Conservation (phyloP, 148 eudicot genomes). For the Hydrangea macrophylla region DNA sequence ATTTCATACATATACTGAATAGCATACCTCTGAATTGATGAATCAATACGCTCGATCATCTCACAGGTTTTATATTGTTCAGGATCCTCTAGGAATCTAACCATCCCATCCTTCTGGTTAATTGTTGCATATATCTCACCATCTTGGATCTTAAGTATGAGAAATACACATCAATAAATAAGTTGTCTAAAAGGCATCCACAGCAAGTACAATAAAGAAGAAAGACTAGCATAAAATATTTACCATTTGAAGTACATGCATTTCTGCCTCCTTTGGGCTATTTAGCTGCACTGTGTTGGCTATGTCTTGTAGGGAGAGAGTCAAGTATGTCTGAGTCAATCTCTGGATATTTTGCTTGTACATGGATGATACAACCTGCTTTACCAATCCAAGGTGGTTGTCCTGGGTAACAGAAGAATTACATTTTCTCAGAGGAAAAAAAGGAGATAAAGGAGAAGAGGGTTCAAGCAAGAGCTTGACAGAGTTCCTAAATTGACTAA, state of each 20-base stretch:
- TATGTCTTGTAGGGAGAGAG: conserved; percentile 88
- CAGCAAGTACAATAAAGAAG: neutral
- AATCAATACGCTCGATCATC: conserved; percentile 84
- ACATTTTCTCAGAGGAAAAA: neutral
- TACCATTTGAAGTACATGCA: conserved; percentile 98
- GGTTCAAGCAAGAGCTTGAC: neutral
- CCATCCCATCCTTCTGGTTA: conserved; percentile 99
- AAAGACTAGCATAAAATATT: neutral
- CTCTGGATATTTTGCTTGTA: conserved; percentile 87
- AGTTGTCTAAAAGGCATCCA: no score
- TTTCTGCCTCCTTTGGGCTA: conserved; percentile 84
- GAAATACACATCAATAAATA: neutral
- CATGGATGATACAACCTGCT: conserved; percentile 79
- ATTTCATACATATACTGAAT: neutral
- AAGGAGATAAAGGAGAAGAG: no score
- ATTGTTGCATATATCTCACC: conserved; percentile 84
- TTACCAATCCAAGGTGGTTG: conserved; percentile 76
- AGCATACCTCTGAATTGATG: conserved; percentile 78
- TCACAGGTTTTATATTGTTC: conserved; percentile 93
- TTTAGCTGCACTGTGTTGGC: conserved; percentile 72
- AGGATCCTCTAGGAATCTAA: conserved; percentile 92
- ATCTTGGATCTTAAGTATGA: conserved; percentile 66
- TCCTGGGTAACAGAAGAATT: conserved; percentile 27
- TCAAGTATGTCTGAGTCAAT: conserved; percentile 92
- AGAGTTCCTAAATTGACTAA: neutral